A percentile compares a stretch with the other conserved stretches of the same genome.
Conservation (phyloP, 768 basidiomycete species). For the Cantharellus cinnabarinus region DNA sequence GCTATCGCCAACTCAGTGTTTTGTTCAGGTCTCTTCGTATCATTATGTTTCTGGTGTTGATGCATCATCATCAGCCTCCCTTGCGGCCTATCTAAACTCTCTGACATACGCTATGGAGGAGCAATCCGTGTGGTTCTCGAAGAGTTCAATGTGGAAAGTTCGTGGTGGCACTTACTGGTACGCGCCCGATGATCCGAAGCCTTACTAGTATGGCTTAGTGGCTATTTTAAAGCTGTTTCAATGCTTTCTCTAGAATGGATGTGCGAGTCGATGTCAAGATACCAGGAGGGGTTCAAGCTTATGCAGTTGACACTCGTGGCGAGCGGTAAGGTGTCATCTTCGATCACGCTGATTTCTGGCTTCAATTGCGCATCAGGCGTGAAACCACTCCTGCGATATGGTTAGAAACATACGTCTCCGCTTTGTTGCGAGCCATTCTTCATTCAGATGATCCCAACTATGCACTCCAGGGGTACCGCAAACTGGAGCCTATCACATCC, state of each 20-base stretch:
- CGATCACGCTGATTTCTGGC: background rate
- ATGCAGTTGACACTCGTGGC: conserved; percentile 82
- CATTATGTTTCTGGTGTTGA: conserved; percentile 98
- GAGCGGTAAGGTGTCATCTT: conserved; percentile 47
- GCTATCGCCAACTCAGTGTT: conserved; percentile 3
- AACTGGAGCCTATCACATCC: conserved; percentile 82
- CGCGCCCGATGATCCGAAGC: conserved; percentile 12
- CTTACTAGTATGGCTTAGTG: background rate
- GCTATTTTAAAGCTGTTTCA: conserved; percentile 52
- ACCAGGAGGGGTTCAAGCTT: conserved; percentile 88
- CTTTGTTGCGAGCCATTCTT: conserved; percentile 72
- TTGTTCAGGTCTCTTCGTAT: conserved; percentile 68
- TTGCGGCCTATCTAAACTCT: conserved; percentile 97
- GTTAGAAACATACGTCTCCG: conserved; percentile 95
- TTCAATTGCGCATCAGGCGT: conserved; percentile 29
- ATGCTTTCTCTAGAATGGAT: conserved; percentile 93
- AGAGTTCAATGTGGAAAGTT: conserved; percentile 72
- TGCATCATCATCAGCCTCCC: conserved; percentile 88
- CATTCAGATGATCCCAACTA: conserved; percentile 93
- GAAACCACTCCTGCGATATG: conserved; percentile 83
- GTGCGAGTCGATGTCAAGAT: conserved; percentile 96
- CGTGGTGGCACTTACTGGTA: conserved; percentile 85
- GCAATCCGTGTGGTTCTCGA: conserved; percentile 77
- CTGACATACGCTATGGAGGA: conserved; percentile 93
- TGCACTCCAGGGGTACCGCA: conserved; percentile 80